Base-by-base conservation (phyloP, 2,329 filamentous ascomycete species). In the Helotiales sp. region DNA sequence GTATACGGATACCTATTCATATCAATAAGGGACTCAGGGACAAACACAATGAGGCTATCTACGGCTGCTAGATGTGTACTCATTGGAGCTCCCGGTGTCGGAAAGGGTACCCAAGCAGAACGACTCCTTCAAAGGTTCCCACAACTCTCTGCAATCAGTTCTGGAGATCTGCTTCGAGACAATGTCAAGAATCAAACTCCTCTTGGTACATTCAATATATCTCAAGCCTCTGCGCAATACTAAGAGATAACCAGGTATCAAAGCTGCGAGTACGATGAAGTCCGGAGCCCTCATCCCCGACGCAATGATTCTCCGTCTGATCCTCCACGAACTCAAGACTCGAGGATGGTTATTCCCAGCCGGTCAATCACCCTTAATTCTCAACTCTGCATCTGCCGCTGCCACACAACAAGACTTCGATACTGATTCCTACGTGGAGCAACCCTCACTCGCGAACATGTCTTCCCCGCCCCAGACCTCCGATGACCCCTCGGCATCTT, bases 71-170 rank as follows among this genome's bases (percentile, higher is more conserved):
- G 96, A 70, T 90, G 98, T 71, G 98, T 99, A 77, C 88, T 99
- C 73, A 88, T 99, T 75, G 96, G 96, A 74, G 94, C 95, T 61
- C 96, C 96, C n/a, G 76, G 76, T 34, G 96, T 97, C 65, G 96
- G 96, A 70, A 99, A 99, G 80, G 96, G 95, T 70, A 99, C 96
- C 2, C 96, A 99, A 82, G 93, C 93, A 61, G 92, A 97, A 79
- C 89, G 96, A 69, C 84, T 99, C 70, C 89, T 98, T 73, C 84
- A 89, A 73, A 89, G 92, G 72, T 99, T 96, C 77, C 93, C 94
- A 3, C 92, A 97, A 77, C 84, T 99, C 55, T 91, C 93, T 62
- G 90, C 93, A 20, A 95, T 99, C 79, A 97, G 93, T 80, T 97
- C 96, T 3, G 96, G 96, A 69, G 95, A 99, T 79, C 83, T 99